Conservation (phyloP, 805 yeast species). For the Barnettozyma siamensis region DNA sequence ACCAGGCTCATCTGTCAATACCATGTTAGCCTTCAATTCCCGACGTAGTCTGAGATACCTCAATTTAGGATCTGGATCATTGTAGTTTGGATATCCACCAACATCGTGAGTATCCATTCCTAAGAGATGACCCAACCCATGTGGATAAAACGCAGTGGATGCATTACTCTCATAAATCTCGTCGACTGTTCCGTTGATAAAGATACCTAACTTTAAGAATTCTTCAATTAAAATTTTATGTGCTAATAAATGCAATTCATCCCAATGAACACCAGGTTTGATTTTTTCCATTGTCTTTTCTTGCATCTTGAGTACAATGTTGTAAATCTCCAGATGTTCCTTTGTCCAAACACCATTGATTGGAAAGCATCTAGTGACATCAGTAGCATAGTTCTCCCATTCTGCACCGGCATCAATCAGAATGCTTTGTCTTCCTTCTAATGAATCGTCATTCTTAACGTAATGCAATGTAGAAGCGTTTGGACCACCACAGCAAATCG, state of each 20-base stretch:
- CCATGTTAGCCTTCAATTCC: constrained; percentile 66
- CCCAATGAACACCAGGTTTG: constrained; percentile 84
- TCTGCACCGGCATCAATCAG: constrained; percentile 97
- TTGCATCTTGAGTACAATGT: constrained; percentile 81
- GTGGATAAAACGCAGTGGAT: constrained; percentile 84
- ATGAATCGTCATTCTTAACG: constrained; percentile 67
- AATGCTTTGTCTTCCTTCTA: constrained; percentile 55
- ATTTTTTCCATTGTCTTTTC: constrained; percentile 59
- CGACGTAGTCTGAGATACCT: constrained; percentile 79
- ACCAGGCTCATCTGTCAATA: constrained; percentile 93
- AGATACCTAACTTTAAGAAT: constrained; percentile 70
- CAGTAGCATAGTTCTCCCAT: constrained; percentile 89
- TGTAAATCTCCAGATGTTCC: constrained; percentile 81
- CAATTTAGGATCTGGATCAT: constrained; percentile 74
- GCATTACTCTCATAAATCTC: constrained; percentile 68
- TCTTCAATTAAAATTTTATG: constrained; percentile 71
- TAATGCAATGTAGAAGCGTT: constrained; percentile 89
- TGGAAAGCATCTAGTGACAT: constrained; percentile 95
- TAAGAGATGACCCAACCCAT: constrained; percentile 88
- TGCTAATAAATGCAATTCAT: constrained; percentile 71
- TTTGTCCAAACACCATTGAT: constrained; percentile 82
- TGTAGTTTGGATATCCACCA: constrained; percentile 82
- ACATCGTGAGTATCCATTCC: constrained; percentile 98
- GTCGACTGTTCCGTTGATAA: constrained; percentile 51
- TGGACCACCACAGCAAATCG: constrained; percentile 92